Conservation (phyloP, 2,329 filamentous ascomycete species). For the Scolecobasidium constrictum region DNA sequence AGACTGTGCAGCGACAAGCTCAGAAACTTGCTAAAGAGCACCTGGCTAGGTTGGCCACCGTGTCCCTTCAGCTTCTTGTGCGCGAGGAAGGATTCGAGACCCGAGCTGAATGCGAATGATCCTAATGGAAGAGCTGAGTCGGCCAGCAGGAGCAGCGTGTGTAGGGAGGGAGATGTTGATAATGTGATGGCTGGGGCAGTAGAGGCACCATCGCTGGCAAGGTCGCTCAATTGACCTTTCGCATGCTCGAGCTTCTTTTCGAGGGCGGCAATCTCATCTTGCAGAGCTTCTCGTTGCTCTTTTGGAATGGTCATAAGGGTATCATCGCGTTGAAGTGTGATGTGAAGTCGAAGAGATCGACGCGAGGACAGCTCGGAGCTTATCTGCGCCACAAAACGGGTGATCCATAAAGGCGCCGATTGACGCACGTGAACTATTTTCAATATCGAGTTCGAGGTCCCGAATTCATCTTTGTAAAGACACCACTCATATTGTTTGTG, state of each 20-base stretch:
- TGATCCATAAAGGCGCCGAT: too few relatives aligned
- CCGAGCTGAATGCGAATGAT: constrained; percentile 79
- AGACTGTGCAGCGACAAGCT: constrained; percentile 59
- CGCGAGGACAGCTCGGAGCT: too few relatives aligned
- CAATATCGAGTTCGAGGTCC: too few relatives aligned
- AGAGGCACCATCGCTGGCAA: not conserved
- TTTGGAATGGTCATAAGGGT: not conserved
- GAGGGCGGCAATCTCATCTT: constrained; percentile 47
- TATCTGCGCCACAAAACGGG: too few relatives aligned
- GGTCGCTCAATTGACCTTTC: constrained; percentile 33
- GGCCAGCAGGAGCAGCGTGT: constrained; percentile 66
- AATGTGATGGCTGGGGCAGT: not conserved
- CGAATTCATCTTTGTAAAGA: too few relatives aligned
- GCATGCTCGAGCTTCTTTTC: constrained; percentile 40
- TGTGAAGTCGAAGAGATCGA: too few relatives aligned
- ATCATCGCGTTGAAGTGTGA: too few relatives aligned
- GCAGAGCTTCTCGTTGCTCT: constrained; percentile 17
- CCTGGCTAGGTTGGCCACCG: constrained; percentile 19
- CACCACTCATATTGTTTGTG: too few relatives aligned
- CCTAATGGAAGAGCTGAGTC: constrained; percentile 75
- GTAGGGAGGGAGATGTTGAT: constrained; percentile 27
- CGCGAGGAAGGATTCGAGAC: constrained; percentile 71
- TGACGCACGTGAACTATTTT: too few relatives aligned
- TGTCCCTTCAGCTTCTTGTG: constrained; percentile 35
- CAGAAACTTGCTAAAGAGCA: constrained; percentile 47